These are phyloP conservation scores for Gynochthodes officinalis DNA, from an alignment of 257 asterid species.

Conservation along the genomic window DNA sequence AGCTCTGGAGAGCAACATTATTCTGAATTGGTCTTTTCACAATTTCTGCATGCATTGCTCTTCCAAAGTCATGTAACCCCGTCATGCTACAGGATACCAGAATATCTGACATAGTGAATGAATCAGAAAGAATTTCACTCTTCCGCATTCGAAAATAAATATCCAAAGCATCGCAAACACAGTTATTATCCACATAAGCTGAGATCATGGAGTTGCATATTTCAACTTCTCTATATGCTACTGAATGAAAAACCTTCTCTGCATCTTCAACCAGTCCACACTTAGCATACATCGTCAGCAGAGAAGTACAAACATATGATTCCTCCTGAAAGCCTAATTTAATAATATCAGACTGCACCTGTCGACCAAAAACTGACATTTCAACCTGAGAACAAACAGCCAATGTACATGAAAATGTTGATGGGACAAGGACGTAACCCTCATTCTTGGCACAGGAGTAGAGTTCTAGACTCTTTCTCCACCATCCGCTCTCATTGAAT, in stretches of 20 bases:
- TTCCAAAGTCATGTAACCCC: conserved; percentile 43
- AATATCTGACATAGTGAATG: conserved; percentile 61
- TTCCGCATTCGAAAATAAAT: conserved; percentile 46
- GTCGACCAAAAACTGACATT: conserved; percentile 46
- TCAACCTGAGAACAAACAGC: conserved; percentile 63
- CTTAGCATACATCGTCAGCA: conserved; percentile 66
- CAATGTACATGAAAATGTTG: conserved; percentile 56
- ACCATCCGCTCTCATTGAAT: conserved; percentile 56
- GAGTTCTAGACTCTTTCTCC: conserved; percentile 52
- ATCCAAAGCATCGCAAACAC: conserved; percentile 48
- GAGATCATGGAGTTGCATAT: conserved; percentile 86
- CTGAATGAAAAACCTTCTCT: conserved; percentile 38
- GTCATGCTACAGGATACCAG: conserved; percentile 51
- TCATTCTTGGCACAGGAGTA: conserved; percentile 42
- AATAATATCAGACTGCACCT: conserved; percentile 67
- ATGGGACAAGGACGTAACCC: conserved; percentile 49
- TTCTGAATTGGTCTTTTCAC: conserved; percentile 57
- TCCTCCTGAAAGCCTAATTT: conserved; percentile 60
- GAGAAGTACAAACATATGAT: conserved; percentile 66
- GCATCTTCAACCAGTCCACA: conserved; percentile 52
- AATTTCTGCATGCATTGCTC: conserved; percentile 57
- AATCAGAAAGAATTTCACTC: conserved; percentile 48
- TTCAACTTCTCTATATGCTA: conserved; percentile 46
- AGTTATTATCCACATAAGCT: conserved; percentile 55
- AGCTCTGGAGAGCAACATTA: conserved; percentile 53